Conservation (phyloP, 495 filamentous ascomycete species). For the Annulohypoxylon stygium region DNA sequence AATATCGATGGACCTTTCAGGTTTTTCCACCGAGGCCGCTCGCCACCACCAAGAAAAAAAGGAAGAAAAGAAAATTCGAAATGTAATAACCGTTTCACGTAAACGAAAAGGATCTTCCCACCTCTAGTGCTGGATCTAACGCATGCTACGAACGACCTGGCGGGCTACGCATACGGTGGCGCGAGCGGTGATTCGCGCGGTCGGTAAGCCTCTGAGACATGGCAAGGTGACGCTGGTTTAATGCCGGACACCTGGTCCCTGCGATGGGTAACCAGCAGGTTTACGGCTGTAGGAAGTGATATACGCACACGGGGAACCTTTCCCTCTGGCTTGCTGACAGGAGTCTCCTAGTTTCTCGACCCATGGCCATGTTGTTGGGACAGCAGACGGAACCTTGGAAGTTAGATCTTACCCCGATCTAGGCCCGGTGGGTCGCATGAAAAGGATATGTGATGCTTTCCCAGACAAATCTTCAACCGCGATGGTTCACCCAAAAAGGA, state of each 20-base stretch:
- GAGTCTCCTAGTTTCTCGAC: constrained; percentile 6
- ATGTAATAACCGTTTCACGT: constrained; percentile 33
- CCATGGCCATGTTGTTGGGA: constrained; percentile 21
- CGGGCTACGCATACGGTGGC: constrained; percentile 5
- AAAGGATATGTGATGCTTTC: not conserved
- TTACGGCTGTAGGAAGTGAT: constrained; percentile 18
- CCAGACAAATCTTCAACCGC: constrained; percentile 16
- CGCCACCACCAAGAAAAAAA: not conserved
- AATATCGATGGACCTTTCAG: constrained; percentile 17
- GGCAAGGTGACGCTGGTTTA: constrained; percentile 31
- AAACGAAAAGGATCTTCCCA: constrained; percentile 24
- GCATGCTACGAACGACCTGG: constrained; percentile 17
- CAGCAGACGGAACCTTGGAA: not conserved
- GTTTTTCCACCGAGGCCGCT: constrained; percentile 6
- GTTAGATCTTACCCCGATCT: constrained; percentile 10
- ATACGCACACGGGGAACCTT: not conserved
- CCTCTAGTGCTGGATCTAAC: constrained; percentile 13
- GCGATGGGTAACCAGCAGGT: constrained; percentile 15
- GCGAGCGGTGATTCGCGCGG: constrained; percentile 30
- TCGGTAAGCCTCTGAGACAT: constrained; percentile 38
- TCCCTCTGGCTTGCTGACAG: constrained; percentile 25
- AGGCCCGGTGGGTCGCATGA: constrained; percentile 2
- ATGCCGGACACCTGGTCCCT: constrained; percentile 39
- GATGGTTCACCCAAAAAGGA: not conserved
- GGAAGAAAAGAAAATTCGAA: constrained; percentile 19